Evolutionary conservation across 495 filamentous ascomycete genomes (phyloP).

Genomic region (Stereocaulon alpinum): DNA sequence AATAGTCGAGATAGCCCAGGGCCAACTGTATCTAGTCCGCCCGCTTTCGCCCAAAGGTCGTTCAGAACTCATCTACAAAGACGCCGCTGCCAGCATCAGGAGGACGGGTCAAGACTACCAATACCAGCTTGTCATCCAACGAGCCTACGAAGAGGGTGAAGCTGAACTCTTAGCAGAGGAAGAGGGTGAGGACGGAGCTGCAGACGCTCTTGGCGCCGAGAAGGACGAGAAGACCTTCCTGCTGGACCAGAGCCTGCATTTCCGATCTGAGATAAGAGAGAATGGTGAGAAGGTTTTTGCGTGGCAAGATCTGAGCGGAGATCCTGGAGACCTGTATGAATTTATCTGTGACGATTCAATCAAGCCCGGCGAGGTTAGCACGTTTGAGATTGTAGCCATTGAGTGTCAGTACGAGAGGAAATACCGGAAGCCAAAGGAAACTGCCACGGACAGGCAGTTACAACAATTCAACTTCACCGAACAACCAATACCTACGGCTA

Average conservation of each 20-base stretch:
- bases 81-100: constrained; percentile 83
- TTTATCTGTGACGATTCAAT: constrained; percentile 81
- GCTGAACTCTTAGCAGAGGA: constrained; percentile 80
- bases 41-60: constrained; percentile 93
- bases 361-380: constrained; percentile 56
- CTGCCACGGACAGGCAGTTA: constrained; percentile 73
- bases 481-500: constrained; percentile 71
- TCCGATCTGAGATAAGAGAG: constrained; percentile 70
- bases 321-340: constrained; percentile 87
- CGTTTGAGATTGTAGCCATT: constrained; percentile 73
- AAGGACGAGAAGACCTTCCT: constrained; percentile 96
- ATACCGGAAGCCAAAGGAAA: constrained; percentile 64
- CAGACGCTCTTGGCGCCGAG: constrained; percentile 53
- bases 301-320: constrained; percentile 91
- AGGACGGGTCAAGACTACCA: constrained; percentile 89
- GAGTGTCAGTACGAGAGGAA: constrained; percentile 98
- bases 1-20: constrained; percentile 87
- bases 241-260: constrained; percentile 81
- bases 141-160: constrained; percentile 95
- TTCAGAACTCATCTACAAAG: constrained; percentile 97
- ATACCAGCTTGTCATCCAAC: constrained; percentile 91
- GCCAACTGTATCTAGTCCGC: constrained; percentile 93
- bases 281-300: constrained; percentile 74
- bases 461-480: constrained; percentile 69
- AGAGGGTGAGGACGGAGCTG: constrained; percentile 65